Evolutionary conservation across 306 rosid genomes (phyloP), one percentile per base, ranked within the genome.

Genomic region (Ormosia emarginata): DNA sequence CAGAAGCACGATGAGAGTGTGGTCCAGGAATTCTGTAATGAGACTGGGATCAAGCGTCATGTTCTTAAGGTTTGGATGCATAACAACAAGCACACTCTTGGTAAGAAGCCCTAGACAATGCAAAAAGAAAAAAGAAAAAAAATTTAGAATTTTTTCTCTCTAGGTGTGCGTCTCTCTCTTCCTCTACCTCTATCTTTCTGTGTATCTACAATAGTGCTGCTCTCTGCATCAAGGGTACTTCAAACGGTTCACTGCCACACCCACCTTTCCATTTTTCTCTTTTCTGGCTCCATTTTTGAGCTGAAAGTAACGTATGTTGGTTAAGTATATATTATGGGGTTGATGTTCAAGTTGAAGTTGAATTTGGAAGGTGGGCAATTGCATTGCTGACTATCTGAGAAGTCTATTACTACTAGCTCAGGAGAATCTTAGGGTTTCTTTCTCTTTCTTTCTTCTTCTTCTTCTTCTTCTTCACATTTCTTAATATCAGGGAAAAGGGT

Each of bases 51-150:
- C 0, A 88, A 88, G 83, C 98, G 99, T 53, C 95, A 93, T 13
- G 99, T 95, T 49, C 98, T 95, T 50, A 95, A 95, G 89, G 99
- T 95, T 56, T 95, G 99, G 99, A 93, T 95, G 98, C 99, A 95
- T 84, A 95, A 95, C 88, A 95, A 95, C 98, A 95, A 95, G 86
- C 98, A 92, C 91, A 95, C 99, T 49, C 94, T 93, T 11, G 98
- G 99, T 86, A 95, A 95, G 95, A 93, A 95, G 90, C 97, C 99
- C 98, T 93, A 92, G 86, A 59, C 13, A 46, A 3, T 2, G 10
- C 6, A 40, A 8, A 0, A 5, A 37, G 18, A 40, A 4, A 44
- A 29, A 44, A 14, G 3, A 77, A 66, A 50, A 24, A 44, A 39
- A 11, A 13, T 13, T 41, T 8, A 36, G 4, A 30, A 39, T 69